Base-by-base conservation (phyloP, 1,284 basidiomycete genomes). In the Ustilago crameri region DNA sequence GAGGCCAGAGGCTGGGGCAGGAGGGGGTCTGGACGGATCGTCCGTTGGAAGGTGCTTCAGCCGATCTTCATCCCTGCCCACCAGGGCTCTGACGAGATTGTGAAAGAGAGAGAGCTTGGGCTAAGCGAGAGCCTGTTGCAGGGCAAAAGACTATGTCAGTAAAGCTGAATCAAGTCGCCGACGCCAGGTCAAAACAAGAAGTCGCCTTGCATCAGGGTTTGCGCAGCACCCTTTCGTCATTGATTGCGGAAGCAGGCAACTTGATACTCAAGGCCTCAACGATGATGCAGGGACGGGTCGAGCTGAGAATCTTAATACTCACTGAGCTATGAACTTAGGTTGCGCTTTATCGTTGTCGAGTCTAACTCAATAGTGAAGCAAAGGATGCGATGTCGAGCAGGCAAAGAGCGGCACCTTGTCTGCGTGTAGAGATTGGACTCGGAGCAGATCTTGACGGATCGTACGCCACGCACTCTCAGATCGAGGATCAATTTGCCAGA, bases 41-140 rank as follows among this genome's bases (percentile, higher is more conserved):
- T 22, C 42, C 34, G 32, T 40, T 20, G 27, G 24, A 23, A 47
- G 46, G 35, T 40, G 12, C 35, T 37, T 60, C 52, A 67, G 35
- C 5, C 45, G 45, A 9, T 24, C 57, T 46, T 35, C 64, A 67
- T 67, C 41, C 53, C 58, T 61, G 58, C 37, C 48, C 38, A 20
- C 22, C 2, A 8, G 32, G 35, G 42, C 35, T 55, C 24, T 15
- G 17, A 37, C 5, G 9, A 27, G n/a, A 30, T 26, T 51, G 49
- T 38, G 27, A 35, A 32, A 30, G 44, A 40, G 27, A 38, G 18
- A 40, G 27, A 38, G 18, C n/a, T 7, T 57, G 17, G 32, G 42
- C 20, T 5, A 37, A 40, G 9, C 8, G 15, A 55, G 27, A 7
- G 38, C 7, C 53, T 47, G 27, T 35, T 8, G 41, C 18, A 23